Percentiles rank a stretch among this genome's conserved stretches.
Conservation (phyloP, 371 early-diverging fungal genomes). For the Coemansia sp. region DNA sequence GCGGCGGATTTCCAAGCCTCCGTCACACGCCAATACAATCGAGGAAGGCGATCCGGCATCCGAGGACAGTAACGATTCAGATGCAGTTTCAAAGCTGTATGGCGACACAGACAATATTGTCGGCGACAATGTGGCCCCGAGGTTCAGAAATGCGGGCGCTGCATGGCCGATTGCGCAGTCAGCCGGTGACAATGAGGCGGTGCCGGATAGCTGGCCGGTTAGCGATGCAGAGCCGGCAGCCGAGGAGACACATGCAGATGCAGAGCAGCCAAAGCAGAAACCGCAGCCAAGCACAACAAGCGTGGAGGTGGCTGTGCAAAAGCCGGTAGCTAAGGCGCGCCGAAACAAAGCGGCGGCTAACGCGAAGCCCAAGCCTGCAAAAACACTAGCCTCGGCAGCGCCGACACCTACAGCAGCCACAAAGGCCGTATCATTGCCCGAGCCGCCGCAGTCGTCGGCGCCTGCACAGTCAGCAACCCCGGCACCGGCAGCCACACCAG, state of each 20-base stretch:
- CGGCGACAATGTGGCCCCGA: background rate
- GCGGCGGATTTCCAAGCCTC: background rate
- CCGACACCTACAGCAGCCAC: background rate
- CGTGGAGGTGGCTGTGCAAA: background rate
- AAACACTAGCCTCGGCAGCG: background rate
- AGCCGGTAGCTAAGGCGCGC: background rate
- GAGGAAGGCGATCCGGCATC: background rate
- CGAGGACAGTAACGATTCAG: slow-evolving; percentile 1
- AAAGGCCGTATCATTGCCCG: background rate
- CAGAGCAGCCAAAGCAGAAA: background rate
- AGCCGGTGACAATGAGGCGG: background rate
- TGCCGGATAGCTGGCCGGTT: slow-evolving; percentile 4
- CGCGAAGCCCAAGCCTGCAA: background rate
- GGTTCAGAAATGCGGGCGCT: background rate
- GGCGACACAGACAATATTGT: background rate
- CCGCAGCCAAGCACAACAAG: background rate
- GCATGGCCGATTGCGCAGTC: background rate
- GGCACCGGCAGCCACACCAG: background rate
- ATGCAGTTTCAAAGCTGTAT: background rate
- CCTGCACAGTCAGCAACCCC: background rate
- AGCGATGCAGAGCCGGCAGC: background rate
- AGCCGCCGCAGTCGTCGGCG: background rate
- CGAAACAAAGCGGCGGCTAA: background rate
- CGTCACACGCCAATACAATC: background rate
- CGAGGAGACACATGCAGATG: background rate